Evolutionary conservation across 768 basidiomycete genomes (phyloP).

Genomic region (Kwoniella europaea): DNA sequence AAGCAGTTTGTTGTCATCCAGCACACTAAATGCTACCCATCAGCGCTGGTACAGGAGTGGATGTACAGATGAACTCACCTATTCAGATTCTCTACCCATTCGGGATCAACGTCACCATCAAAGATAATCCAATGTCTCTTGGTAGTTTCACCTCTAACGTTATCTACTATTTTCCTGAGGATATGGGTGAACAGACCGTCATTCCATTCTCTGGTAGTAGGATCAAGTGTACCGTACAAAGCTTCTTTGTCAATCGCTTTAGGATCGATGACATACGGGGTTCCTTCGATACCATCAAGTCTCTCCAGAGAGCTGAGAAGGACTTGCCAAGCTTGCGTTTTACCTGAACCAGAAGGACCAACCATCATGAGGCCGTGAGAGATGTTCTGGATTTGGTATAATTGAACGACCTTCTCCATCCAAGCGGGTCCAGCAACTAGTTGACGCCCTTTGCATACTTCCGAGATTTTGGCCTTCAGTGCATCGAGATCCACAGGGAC

Average conservation of each 20-base stretch:
- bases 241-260: conserved; percentile 99
- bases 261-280: conserved; percentile 95
- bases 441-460: conserved; percentile 83
- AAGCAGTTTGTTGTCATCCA: conserved; percentile 97
- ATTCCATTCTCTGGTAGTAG: conserved; percentile 98
- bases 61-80: conserved; percentile 65
- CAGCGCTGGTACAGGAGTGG: not conserved
- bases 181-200: conserved; percentile 98
- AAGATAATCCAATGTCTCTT: conserved; percentile 99
- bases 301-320: conserved; percentile 86
- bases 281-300: conserved; percentile 87
- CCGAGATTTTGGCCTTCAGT: conserved; percentile 80
- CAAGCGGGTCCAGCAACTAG: conserved; percentile 86
- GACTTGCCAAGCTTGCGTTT: conserved; percentile 96
- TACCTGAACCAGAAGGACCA: conserved; percentile 93
- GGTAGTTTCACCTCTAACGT: conserved; percentile 93
- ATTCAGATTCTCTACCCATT: conserved; percentile 99
- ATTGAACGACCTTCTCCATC: conserved; percentile 93
- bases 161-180: conserved; percentile 95
- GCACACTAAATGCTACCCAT: conserved; percentile 67
- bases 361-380: conserved; percentile 99
- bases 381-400: conserved; percentile 99
- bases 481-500: conserved; percentile 83
- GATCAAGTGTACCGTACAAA: conserved; percentile 94
- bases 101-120: conserved; percentile 98